These are phyloP conservation scores for Phytophthora cajani DNA, from an alignment of 352 stramenopile species.

Conservation along the genomic window DNA sequence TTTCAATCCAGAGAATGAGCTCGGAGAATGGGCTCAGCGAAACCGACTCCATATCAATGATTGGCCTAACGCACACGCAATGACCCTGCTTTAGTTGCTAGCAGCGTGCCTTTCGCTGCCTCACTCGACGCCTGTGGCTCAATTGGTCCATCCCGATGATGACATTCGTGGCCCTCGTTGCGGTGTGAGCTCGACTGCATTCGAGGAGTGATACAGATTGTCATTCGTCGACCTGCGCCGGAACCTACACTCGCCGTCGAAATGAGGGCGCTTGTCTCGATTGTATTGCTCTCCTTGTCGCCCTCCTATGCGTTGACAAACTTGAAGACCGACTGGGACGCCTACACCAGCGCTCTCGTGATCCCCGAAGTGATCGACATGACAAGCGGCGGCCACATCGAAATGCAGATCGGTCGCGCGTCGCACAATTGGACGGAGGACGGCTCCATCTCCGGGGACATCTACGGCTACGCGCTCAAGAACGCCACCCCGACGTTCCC, in stretches of 20 bases:
- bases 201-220: not conserved
- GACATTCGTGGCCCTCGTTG: conserved; percentile 1
- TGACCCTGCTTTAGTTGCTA: not conserved
- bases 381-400: conserved; percentile 42
- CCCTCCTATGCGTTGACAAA: conserved; percentile 25
- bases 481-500: conserved; percentile 54
- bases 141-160: conserved; percentile 12
- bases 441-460: conserved; percentile 44
- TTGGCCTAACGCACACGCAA: conserved; percentile 19
- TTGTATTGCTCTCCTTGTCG: not conserved
- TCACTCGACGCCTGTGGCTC: conserved; percentile 6
- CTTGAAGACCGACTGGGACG: conserved; percentile 49
- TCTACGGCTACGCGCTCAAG: conserved; percentile 52
- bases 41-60: conserved; percentile 16
- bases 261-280: conserved; percentile 9
- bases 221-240: conserved; percentile 22
- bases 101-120: conserved; percentile 16
- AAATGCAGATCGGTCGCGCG: conserved; percentile 52
- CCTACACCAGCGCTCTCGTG: conserved; percentile 40
- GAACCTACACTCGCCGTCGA: not conserved
- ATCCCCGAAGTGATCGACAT: conserved; percentile 55
- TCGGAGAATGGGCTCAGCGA: conserved; percentile 20
- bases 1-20: not conserved
- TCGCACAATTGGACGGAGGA: conserved; percentile 60
- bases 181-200: too few species aligned